Evolutionary conservation across 192 early-diverging fungal genomes (phyloP).

Genomic region (Backusella sp.): DNA sequence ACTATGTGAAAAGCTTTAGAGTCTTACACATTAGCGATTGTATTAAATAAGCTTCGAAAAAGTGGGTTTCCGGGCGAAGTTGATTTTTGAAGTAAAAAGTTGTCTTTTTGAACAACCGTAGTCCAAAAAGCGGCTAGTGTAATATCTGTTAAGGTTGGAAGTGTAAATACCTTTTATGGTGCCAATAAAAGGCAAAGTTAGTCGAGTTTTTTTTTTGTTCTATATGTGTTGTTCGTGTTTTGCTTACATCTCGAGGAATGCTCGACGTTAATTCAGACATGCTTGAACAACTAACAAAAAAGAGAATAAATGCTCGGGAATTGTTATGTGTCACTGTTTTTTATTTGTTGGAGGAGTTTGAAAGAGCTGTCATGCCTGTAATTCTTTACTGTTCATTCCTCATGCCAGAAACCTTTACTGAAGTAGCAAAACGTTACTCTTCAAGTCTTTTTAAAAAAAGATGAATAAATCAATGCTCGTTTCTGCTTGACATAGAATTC

Average conservation of each 20-base stretch:
- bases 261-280: conserved; percentile 1
- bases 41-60: conserved; percentile 73
- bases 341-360: neutral
- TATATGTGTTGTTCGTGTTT: neutral
- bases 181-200: neutral
- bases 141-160: conserved; percentile 51
- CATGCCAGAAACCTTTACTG: no score
- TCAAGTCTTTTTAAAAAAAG: neutral
- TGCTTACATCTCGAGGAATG: neutral
- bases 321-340: neutral
- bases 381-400: no score
- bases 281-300: neutral
- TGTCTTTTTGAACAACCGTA: conserved; percentile 56
- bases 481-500: neutral
- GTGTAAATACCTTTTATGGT: conserved; percentile 39
- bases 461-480: no score
- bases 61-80: conserved; percentile 57
- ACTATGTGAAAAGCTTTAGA: no score
- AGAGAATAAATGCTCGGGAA: neutral
- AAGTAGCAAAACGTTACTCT: no score
- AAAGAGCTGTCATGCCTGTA: no score
- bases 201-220: no score
- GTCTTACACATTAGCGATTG: conserved; percentile 90
- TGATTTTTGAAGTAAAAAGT: conserved; percentile 72
- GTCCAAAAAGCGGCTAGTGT: conserved; percentile 66